These are phyloP conservation scores for Kockiozyma suomiensis DNA, from an alignment of 805 yeast genomes.

Conservation along the genomic window DNA sequence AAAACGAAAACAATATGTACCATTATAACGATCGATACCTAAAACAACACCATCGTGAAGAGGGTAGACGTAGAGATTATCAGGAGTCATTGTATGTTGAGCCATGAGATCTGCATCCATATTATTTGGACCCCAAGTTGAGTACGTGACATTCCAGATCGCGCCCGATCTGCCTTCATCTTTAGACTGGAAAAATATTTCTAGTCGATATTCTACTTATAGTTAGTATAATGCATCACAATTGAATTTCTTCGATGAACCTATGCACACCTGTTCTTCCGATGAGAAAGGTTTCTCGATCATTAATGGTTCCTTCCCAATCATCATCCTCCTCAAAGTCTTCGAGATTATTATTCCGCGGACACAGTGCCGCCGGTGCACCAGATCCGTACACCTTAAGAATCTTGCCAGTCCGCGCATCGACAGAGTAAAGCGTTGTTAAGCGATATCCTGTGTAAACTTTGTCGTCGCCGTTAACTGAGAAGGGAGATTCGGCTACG, in stretches of 20 bases:
- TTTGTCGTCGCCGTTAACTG: constrained; percentile 73
- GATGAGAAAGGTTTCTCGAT: constrained; percentile 21
- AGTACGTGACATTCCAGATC: constrained; percentile 82
- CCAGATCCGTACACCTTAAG: constrained; percentile 67
- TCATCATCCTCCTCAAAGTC: constrained; percentile 30
- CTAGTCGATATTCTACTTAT: constrained; percentile 43
- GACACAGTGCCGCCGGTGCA: constrained; percentile 40
- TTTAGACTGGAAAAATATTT: constrained; percentile 65
- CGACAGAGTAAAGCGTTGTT: constrained; percentile 73
- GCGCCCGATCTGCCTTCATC: constrained; percentile 61
- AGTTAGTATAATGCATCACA: no score
- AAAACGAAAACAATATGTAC: constrained; percentile 51
- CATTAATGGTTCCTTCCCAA: constrained; percentile 20
- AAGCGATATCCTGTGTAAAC: constrained; percentile 83
- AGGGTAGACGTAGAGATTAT: constrained; percentile 78
- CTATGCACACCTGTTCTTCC: constrained; percentile 20
- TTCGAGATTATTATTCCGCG: constrained; percentile 15
- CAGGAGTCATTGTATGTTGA: constrained; percentile 52
- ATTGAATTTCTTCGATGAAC: no score
- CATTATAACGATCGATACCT: constrained; percentile 66
- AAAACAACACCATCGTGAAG: constrained; percentile 77
- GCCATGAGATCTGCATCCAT: constrained; percentile 61
- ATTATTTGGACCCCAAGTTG: constrained; percentile 91
- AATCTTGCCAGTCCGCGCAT: constrained; percentile 74
- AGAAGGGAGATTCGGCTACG: constrained; percentile 83